Conservation (phyloP, 306 rosid species). For the Leucaena leucocephala region DNA sequence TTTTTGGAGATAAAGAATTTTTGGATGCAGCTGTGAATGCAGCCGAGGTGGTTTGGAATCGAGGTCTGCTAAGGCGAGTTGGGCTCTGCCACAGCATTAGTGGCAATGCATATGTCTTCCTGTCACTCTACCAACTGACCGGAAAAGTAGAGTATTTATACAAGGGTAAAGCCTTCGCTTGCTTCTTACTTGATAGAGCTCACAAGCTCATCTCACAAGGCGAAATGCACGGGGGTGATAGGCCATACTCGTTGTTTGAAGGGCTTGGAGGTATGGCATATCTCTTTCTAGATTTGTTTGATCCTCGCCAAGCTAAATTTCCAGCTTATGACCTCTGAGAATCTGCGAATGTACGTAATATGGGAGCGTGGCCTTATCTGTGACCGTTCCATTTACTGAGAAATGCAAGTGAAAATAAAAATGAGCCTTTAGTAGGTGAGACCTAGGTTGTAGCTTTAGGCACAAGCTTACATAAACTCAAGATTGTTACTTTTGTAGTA, state of each 20-base stretch:
- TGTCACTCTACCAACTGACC: conserved; percentile 66
- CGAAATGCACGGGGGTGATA: conserved; percentile 72
- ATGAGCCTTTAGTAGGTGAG: neutral
- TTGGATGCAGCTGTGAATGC: conserved; percentile 69
- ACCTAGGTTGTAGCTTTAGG: neutral
- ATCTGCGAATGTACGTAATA: neutral
- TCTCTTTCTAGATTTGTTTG: conserved; percentile 59
- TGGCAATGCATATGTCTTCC: conserved; percentile 68
- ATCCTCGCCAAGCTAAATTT: conserved; percentile 60
- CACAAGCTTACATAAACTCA: neutral
- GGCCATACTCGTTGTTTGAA: conserved; percentile 66
- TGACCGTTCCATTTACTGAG: neutral
- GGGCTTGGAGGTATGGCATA: conserved; percentile 70
- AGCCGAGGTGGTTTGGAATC: conserved; percentile 65
- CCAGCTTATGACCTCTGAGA: conserved; percentile 65
- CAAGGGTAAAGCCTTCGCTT: conserved; percentile 72
- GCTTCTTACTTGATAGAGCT: conserved; percentile 66
- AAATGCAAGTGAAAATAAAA: neutral
- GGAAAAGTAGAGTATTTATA: conserved; percentile 51
- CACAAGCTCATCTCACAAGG: conserved; percentile 60
- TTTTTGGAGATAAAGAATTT: conserved; percentile 61
- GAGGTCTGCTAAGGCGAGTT: conserved; percentile 65
- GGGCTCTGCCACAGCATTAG: conserved; percentile 79
- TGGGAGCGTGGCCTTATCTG: conserved; percentile 17
- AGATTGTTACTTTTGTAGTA: neutral